phyloP scores from a whole-genome alignment of 225 moss, liverwort and hornwort species.

The Physcomitrium patens region DNA sequence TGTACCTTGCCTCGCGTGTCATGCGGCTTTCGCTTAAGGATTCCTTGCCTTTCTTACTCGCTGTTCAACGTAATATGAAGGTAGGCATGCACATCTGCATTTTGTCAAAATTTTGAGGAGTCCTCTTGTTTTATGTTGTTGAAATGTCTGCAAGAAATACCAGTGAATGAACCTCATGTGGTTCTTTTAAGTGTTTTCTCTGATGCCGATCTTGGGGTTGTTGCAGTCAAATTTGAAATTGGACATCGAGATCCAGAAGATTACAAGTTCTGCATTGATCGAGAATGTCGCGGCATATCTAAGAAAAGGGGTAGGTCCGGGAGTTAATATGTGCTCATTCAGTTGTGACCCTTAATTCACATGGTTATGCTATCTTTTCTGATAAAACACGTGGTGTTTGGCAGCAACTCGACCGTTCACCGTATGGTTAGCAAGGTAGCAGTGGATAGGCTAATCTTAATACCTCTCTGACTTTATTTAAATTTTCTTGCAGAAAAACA shows the following conservation, averaged over 20 bases:
- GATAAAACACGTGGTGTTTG: neutral
- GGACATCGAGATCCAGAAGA: constrained; percentile 92
- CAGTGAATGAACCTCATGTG: constrained; percentile 13
- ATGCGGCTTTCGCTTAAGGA: constrained; percentile 97
- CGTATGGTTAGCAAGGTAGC: neutral
- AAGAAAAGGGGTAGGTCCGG: constrained; percentile 82
- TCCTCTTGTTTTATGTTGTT: constrained; percentile 1
- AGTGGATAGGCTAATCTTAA: constrained; percentile 5
- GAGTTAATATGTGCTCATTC: neutral
- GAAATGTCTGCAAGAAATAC: constrained; percentile 9
- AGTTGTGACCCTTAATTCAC: constrained; percentile 6
- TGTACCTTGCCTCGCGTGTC: constrained; percentile 95
- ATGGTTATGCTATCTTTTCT: constrained; percentile 15
- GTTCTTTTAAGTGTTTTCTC: neutral
- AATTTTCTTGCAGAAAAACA: constrained; percentile 68
- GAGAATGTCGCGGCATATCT: constrained; percentile 93
- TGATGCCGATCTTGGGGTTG: constrained; percentile 32
- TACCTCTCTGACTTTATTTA: constrained; percentile 15
- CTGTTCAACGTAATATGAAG: constrained; percentile 97
- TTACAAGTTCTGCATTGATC: constrained; percentile 87
- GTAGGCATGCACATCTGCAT: constrained; percentile 37
- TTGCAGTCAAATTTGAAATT: constrained; percentile 84
- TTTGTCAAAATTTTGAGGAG: constrained; percentile 7
- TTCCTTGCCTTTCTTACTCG: constrained; percentile 89
- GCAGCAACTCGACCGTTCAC: neutral